These are phyloP conservation scores for Rhynchospora tenuis DNA, from an alignment of 176 grass and related monocot species.

Conservation along the genomic window DNA sequence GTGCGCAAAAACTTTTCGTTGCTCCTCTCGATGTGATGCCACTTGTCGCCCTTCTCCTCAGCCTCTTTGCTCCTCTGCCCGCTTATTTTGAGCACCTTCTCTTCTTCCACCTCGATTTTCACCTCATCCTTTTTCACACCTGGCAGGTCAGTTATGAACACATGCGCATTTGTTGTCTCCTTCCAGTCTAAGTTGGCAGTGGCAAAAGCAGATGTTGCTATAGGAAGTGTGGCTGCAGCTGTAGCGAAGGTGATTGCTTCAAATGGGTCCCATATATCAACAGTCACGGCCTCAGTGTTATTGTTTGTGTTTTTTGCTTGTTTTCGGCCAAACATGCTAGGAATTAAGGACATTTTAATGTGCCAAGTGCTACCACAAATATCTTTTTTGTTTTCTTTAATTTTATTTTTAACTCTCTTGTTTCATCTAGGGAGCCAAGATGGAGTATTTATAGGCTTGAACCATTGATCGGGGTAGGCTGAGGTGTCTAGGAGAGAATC, in stretches of 20 bases:
- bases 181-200: constrained; percentile 70
- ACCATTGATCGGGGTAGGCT: neutral
- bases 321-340: neutral
- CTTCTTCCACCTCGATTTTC: constrained; percentile 66
- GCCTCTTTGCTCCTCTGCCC: constrained; percentile 38
- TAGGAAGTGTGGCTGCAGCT: neutral
- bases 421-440: neutral
- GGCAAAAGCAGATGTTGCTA: constrained; percentile 26
- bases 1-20: constrained; percentile 42
- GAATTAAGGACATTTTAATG: neutral
- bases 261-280: constrained; percentile 4
- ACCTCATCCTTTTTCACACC: constrained; percentile 49
- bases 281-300: neutral
- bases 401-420: neutral
- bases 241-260: neutral
- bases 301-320: neutral
- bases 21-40: constrained; percentile 55
- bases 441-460: neutral
- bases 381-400: neutral
- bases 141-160: constrained; percentile 66
- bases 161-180: constrained; percentile 61
- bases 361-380: neutral
- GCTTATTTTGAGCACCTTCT: constrained; percentile 52
- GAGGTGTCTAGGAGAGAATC: neutral
- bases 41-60: constrained; percentile 49